These are phyloP conservation scores for Lactarius hatsudake DNA, from an alignment of 768 basidiomycete species.

Conservation along the genomic window DNA sequence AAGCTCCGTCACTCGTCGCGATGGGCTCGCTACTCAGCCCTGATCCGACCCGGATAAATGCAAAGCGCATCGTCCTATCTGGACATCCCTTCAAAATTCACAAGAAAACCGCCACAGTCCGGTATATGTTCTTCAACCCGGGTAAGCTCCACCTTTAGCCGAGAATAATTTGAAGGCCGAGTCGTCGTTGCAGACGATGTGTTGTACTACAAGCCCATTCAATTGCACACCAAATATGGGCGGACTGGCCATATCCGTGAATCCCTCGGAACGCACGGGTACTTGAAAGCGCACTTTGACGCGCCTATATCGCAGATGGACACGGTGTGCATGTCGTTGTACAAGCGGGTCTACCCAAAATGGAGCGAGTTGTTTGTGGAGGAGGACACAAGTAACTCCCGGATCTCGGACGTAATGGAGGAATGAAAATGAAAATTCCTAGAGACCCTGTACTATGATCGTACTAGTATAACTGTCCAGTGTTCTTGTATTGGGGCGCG, in stretches of 20 bases:
- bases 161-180: background rate
- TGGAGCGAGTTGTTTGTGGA: conserved; percentile 63
- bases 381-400: background rate
- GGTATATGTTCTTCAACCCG: conserved; percentile 97
- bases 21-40: conserved; percentile 85
- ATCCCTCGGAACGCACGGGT: conserved; percentile 92
- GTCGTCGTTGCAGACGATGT: conserved; percentile 61
- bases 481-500: background rate
- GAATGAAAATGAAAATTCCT: conserved; percentile 17
- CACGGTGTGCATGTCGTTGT: conserved; percentile 91
- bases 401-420: conserved; percentile 30
- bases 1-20: conserved; percentile 83
- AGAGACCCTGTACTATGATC: background rate
- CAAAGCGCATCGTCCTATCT: conserved; percentile 92
- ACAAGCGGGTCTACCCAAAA: conserved; percentile 92
- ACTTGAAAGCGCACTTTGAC: conserved; percentile 96
- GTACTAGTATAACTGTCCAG: background rate
- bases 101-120: conserved; percentile 94
- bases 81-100: conserved; percentile 97
- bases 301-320: conserved; percentile 95
- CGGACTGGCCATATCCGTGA: conserved; percentile 86
- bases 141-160: conserved; percentile 43
- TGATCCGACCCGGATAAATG: conserved; percentile 87
- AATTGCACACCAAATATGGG: conserved; percentile 89
- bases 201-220: conserved; percentile 89